Evolutionary conservation across 2,329 filamentous ascomycete species (phyloP).

Genomic region (Colletotrichum zoysiae): DNA sequence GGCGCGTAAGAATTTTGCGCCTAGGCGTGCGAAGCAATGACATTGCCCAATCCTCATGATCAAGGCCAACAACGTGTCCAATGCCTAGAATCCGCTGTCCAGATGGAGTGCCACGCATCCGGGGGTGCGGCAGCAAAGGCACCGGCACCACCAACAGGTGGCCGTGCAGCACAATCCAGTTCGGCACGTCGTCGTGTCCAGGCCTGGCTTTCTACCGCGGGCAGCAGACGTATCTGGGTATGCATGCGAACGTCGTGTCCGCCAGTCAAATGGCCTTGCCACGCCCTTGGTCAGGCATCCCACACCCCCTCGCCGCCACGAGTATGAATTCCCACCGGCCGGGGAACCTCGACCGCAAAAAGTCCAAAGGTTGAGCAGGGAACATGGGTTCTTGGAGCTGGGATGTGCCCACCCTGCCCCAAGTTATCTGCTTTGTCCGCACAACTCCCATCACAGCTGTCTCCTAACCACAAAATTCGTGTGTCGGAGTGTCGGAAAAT

Average conservation of each 20-base stretch:
- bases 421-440: conserved; percentile 1
- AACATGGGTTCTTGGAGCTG: conserved; percentile 19
- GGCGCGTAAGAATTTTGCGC: conserved; percentile 3
- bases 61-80: conserved; percentile 25
- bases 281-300: conserved; percentile 21
- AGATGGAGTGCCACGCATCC: conserved; percentile 39
- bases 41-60: neutral
- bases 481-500: conserved; percentile 3
- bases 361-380: conserved; percentile 33
- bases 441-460: neutral
- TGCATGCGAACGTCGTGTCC: conserved; percentile 30
- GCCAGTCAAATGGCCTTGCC: conserved; percentile 34
- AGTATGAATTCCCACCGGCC: conserved; percentile 25
- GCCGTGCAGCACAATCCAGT: conserved; percentile 40
- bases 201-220: conserved; percentile 18
- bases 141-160: conserved; percentile 32
- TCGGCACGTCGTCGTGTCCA: conserved; percentile 39
- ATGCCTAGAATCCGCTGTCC: conserved; percentile 29
- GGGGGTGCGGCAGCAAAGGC: conserved; percentile 21
- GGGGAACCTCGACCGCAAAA: conserved; percentile 37
- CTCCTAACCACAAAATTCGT: conserved; percentile 11
- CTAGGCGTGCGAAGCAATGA: conserved; percentile 6
- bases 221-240: conserved; percentile 30
- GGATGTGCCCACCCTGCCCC: conserved; percentile 10
- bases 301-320: conserved; percentile 38